Conservation (phyloP, 352 stramenopile species). For the Elongisporangium anandrum region DNA sequence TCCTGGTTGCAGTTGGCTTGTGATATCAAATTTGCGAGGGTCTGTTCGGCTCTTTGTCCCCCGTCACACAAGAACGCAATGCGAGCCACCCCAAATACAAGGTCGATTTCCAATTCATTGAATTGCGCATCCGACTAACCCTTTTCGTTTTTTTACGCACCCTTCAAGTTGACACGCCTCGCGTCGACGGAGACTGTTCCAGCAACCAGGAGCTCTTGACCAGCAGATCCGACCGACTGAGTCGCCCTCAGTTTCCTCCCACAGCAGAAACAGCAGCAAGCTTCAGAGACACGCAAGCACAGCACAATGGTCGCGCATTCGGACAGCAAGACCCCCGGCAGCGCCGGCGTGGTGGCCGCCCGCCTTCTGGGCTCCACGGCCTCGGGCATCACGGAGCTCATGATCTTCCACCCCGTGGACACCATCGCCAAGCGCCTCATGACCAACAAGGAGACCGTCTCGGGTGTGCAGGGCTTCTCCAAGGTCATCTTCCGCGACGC, state of each 20-base stretch:
- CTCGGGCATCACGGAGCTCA: conserved; percentile 91
- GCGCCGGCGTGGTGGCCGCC: conserved; percentile 46
- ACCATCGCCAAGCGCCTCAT: conserved; percentile 95
- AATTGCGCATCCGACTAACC: background rate
- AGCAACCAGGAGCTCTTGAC: background rate
- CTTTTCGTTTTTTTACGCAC: background rate
- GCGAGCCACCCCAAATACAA: background rate
- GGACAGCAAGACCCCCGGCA: conserved; percentile 36
- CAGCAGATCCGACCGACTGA: background rate
- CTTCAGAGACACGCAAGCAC: conserved; percentile 4
- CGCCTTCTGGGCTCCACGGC: conserved; percentile 90
- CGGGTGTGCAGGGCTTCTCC: conserved; percentile 46
- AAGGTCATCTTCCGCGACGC: conserved; percentile 90
- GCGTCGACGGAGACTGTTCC: background rate
- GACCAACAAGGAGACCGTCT: conserved; percentile 80
- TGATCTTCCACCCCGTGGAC: conserved; percentile 95
- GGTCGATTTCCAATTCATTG: background rate
- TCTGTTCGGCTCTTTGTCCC: background rate
- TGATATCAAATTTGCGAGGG: background rate
- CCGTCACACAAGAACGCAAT: background rate
- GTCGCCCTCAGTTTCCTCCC: too few species aligned
- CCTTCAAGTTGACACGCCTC: background rate
- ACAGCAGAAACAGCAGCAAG: background rate
- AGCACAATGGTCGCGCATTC: conserved; percentile 42
- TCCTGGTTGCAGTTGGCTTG: background rate